Conservation (phyloP, 306 rosid genomes). For the Macrotyloma uniflorum region DNA sequence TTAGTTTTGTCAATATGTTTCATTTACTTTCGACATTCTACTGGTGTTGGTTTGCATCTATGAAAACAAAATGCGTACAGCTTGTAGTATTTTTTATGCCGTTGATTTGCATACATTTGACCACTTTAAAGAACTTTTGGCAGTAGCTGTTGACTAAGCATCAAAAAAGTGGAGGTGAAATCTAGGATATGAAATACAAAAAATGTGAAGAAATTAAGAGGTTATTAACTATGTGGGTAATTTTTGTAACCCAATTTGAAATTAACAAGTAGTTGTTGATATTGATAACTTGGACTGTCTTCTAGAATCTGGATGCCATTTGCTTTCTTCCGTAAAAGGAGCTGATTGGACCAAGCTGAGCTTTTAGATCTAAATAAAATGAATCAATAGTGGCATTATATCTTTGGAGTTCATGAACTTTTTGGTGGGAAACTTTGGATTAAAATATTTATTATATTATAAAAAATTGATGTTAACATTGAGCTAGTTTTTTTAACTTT, state of each 20-base stretch:
- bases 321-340: background rate
- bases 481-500: background rate
- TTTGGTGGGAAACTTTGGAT: background rate
- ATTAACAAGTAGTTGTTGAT: background rate
- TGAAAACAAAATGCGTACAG: background rate
- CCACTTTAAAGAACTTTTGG: background rate
- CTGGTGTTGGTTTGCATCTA: constrained; percentile 20
- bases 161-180: background rate
- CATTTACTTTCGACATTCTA: constrained; percentile 9
- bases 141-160: constrained; percentile 3
- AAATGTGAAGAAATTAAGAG: constrained; percentile 1
- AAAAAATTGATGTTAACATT: background rate
- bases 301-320: background rate
- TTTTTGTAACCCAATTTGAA: constrained; percentile 5
- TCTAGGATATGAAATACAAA: background rate
- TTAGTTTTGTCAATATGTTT: constrained; percentile 22
- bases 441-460: background rate
- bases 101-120: constrained; percentile 2
- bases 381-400: background rate
- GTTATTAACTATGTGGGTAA: constrained; percentile 10
- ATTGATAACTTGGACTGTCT: constrained; percentile 3
- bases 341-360: background rate
- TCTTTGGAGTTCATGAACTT: background rate
- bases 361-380: background rate
- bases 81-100: background rate